Evolutionary conservation across 768 basidiomycete genomes (phyloP).

Genomic region (Lyophyllum atratum): DNA sequence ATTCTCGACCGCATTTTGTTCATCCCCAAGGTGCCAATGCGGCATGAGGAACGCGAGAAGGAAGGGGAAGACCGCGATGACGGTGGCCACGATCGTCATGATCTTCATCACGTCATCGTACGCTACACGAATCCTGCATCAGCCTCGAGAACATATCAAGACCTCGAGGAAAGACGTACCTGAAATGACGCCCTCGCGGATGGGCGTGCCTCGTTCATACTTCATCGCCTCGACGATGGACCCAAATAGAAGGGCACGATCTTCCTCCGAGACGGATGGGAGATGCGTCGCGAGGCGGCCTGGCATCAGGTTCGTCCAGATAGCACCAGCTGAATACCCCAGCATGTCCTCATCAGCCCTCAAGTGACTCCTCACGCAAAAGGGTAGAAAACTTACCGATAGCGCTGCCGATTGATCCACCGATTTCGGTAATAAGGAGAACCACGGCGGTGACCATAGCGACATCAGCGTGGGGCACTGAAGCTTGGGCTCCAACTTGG

Average conservation of each 20-base stretch:
- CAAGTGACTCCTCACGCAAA: neutral
- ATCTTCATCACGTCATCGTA: slow-evolving; percentile 59
- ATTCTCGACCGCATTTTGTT: slow-evolving; percentile 71
- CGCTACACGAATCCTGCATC: slow-evolving; percentile 27
- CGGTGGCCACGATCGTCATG: slow-evolving; percentile 55
- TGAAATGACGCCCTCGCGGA: slow-evolving; percentile 64
- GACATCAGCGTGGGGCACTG: slow-evolving; percentile 64
- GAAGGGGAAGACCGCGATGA: slow-evolving; percentile 58
- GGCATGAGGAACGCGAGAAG: slow-evolving; percentile 60
- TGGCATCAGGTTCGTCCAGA: slow-evolving; percentile 73
- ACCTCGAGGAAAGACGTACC: slow-evolving; percentile 32
- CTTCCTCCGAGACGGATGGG: slow-evolving; percentile 43
- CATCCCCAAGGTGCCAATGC: slow-evolving; percentile 67
- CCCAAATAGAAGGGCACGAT: slow-evolving; percentile 52
- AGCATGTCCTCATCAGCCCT: neutral
- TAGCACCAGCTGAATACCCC: slow-evolving; percentile 51
- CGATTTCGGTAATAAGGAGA: slow-evolving; percentile 69
- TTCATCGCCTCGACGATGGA: slow-evolving; percentile 53
- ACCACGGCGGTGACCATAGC: slow-evolving; percentile 70
- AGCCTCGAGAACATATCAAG: neutral
- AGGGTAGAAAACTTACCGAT: slow-evolving; percentile 44
- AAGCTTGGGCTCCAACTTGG: slow-evolving; percentile 66
- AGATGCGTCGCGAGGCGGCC: slow-evolving; percentile 54
- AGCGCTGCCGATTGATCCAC: slow-evolving; percentile 65
- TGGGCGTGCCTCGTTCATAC: slow-evolving; percentile 52